Evolutionary conservation across 2,329 filamentous ascomycete genomes (phyloP).

Genomic region (Moelleriella libera): DNA sequence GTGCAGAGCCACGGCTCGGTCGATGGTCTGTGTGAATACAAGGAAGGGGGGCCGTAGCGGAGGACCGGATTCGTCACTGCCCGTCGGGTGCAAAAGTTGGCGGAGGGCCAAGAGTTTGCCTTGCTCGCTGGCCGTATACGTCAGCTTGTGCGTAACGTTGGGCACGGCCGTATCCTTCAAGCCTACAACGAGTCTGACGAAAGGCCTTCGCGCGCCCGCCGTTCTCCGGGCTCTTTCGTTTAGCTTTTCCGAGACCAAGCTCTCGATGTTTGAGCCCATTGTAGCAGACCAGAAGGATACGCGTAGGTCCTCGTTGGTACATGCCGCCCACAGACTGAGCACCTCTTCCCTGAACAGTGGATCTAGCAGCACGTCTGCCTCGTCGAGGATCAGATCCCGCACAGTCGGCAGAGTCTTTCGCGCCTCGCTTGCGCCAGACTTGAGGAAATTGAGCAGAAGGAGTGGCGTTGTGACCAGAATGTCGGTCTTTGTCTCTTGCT

Average conservation of each 20-base stretch:
- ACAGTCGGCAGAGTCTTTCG: conserved; percentile 49
- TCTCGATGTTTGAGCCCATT: conserved; percentile 87
- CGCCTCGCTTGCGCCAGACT: conserved; percentile 25
- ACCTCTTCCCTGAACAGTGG: conserved; percentile 84
- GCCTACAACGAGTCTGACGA: conserved; percentile 84
- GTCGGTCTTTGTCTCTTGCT: conserved; percentile 17
- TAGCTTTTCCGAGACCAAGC: conserved; percentile 57
- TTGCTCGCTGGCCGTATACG: conserved; percentile 83
- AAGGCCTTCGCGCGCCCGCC: conserved; percentile 25
- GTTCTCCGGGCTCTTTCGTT: conserved; percentile 32
- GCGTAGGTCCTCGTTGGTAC: conserved; percentile 53
- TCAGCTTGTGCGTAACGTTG: conserved; percentile 77
- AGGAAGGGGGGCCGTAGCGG: conserved; percentile 75
- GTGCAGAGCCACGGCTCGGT: conserved; percentile 74
- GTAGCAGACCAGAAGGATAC: conserved; percentile 91
- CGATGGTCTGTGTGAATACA: conserved; percentile 92
- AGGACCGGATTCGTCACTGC: conserved; percentile 38
- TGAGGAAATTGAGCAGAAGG: conserved; percentile 60
- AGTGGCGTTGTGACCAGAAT: conserved; percentile 32
- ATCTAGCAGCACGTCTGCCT: conserved; percentile 89
- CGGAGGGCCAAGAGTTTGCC: conserved; percentile 87
- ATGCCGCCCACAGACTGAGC: conserved; percentile 67
- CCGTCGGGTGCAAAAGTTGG: conserved; percentile 69
- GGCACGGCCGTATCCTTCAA: conserved; percentile 92
- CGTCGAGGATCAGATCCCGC: conserved; percentile 67